Evolutionary conservation across 371 early-diverging fungal genomes (phyloP).

Genomic region (Mortierella sp.): DNA sequence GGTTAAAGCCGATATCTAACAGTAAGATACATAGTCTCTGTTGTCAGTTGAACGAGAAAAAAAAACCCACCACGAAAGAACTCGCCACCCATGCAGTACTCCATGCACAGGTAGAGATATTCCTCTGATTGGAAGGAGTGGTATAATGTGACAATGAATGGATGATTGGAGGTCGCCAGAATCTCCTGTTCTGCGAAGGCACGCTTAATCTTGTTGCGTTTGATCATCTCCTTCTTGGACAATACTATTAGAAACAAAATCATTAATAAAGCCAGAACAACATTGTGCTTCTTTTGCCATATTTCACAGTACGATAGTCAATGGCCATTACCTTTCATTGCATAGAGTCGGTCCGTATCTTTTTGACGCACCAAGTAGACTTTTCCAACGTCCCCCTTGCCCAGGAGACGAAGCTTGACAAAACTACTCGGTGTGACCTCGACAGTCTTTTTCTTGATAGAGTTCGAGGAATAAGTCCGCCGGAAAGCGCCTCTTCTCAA

Average conservation of each 20-base stretch:
- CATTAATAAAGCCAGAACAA: neutral
- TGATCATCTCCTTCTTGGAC: slow-evolving; percentile 96
- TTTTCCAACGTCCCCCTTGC: slow-evolving; percentile 97
- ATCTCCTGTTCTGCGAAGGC: slow-evolving; percentile 98
- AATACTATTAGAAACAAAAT: slow-evolving; percentile 66
- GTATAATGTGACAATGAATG: slow-evolving; percentile 97
- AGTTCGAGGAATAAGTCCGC: slow-evolving; percentile 84
- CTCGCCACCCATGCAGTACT: slow-evolving; percentile 99
- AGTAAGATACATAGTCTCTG: neutral
- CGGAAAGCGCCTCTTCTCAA: slow-evolving; percentile 47
- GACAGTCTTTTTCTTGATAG: slow-evolving; percentile 82
- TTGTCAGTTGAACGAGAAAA: neutral
- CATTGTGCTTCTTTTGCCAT: neutral
- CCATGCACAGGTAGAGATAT: slow-evolving; percentile 97
- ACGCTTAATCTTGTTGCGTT: slow-evolving; percentile 96
- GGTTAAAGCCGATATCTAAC: neutral
- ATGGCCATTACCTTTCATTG: slow-evolving; percentile 84
- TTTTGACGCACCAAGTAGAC: slow-evolving; percentile 95
- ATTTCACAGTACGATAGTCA: neutral
- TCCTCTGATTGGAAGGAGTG: slow-evolving; percentile 97
- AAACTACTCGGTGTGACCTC: slow-evolving; percentile 90
- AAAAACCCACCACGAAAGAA: slow-evolving; percentile 84
- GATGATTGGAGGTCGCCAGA: slow-evolving; percentile 91
- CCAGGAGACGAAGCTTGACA: slow-evolving; percentile 85
- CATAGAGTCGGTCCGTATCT: slow-evolving; percentile 85